phyloP scores from a whole-genome alignment of 495 filamentous ascomycete genomes.

The Poronia punctata region DNA sequence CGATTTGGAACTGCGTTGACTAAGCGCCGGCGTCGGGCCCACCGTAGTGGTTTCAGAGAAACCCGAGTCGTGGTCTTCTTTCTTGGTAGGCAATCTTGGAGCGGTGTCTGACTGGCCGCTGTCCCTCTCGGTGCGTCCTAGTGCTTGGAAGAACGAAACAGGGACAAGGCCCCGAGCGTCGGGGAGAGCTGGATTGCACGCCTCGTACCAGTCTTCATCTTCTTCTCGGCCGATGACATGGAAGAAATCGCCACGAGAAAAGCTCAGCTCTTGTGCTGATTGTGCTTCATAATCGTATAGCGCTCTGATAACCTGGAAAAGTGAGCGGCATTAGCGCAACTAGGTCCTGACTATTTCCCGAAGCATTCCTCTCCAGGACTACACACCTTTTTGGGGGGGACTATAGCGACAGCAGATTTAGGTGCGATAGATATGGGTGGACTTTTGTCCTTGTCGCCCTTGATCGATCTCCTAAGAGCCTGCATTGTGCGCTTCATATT shows the following conservation, averaged over 20 bases:
- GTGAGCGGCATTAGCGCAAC: not conserved
- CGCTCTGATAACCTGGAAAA: constrained; percentile 81
- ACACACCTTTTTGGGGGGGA: constrained; percentile 92
- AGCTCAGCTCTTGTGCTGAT: constrained; percentile 73
- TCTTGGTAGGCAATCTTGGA: constrained; percentile 44
- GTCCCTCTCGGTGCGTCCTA: constrained; percentile 86
- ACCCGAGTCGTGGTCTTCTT: constrained; percentile 27
- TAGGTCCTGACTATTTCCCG: not conserved
- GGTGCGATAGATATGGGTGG: constrained; percentile 83
- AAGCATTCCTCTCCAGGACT: constrained; percentile 3
- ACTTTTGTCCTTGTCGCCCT: constrained; percentile 72
- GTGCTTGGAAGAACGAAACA: constrained; percentile 82
- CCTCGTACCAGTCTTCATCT: constrained; percentile 95
- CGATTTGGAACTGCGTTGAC: constrained; percentile 44
- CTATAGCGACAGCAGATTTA: constrained; percentile 90
- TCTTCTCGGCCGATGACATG: constrained; percentile 96
- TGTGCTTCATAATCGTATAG: constrained; percentile 86
- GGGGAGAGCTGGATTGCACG: constrained; percentile 89
- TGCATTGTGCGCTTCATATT: constrained; percentile 42
- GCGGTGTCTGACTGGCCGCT: constrained; percentile 71
- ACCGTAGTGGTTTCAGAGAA: constrained; percentile 42
- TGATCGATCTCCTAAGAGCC: constrained; percentile 80
- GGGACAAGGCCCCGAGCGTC: constrained; percentile 87
- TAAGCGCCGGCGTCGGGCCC: constrained; percentile 35
- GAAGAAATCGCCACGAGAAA: constrained; percentile 93